Evolutionary conservation across 2,329 filamentous ascomycete species (phyloP).

Genomic region (Nannizzia gypsea): DNA sequence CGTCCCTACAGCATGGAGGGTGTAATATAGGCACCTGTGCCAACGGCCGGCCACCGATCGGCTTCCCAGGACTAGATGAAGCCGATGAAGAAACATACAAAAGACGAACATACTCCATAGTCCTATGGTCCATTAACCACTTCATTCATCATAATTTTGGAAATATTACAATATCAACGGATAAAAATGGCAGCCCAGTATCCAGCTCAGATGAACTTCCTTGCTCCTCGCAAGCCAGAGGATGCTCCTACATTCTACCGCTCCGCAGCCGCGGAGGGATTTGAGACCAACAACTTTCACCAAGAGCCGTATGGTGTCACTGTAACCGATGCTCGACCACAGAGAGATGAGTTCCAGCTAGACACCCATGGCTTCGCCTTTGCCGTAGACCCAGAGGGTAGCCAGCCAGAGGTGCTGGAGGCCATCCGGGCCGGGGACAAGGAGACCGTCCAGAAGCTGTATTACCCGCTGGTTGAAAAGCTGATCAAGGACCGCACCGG

Average conservation of each 20-base stretch:
- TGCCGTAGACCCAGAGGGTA: conserved; percentile 34
- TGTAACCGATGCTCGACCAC: neutral
- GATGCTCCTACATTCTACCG: neutral
- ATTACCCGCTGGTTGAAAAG: conserved; percentile 74
- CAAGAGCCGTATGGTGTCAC: neutral
- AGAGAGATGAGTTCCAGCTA: neutral
- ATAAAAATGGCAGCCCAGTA: neutral
- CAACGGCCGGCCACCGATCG: neutral
- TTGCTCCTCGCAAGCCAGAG: neutral
- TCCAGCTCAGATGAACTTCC: neutral
- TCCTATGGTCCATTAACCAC: neutral
- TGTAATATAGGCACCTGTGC: neutral
- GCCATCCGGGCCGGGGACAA: neutral
- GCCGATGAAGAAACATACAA: neutral
- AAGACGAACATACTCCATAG: neutral
- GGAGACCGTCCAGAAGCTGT: conserved; percentile 31
- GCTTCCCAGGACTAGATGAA: neutral
- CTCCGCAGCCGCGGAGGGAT: neutral
- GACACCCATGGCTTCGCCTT: conserved; percentile 8
- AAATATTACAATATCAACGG: neutral
- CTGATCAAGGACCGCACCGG: conserved; percentile 58
- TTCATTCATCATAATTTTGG: no score
- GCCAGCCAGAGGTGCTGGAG: neutral
- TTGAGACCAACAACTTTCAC: neutral
- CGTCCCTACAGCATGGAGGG: neutral